phyloP scores from a whole-genome alignment of 2,329 filamentous ascomycete species.

The Claviceps sp. region DNA sequence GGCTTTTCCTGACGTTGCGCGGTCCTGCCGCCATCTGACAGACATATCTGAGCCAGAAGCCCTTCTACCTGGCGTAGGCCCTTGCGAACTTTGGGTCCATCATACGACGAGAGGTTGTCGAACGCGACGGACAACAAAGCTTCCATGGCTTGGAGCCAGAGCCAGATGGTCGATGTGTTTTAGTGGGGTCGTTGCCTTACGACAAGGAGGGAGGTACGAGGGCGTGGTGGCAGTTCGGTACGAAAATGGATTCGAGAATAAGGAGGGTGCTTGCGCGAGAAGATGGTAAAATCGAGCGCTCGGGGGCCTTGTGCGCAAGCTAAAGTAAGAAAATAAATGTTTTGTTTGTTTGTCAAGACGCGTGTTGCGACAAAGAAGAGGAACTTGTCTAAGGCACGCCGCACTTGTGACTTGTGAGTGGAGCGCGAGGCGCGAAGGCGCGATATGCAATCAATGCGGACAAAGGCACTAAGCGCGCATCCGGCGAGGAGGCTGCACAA shows the following conservation, averaged over 20 bases:
- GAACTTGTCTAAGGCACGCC: too few relatives aligned
- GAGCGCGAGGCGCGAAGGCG: too few relatives aligned
- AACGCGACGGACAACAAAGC: constrained; percentile 83
- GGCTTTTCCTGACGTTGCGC: constrained; percentile 3
- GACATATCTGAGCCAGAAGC: constrained; percentile 84
- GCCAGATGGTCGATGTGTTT: not conserved
- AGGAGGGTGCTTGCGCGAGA: not conserved
- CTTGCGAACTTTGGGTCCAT: constrained; percentile 81
- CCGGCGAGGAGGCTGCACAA: too few relatives aligned
- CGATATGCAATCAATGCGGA: too few relatives aligned
- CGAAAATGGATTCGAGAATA: not conserved
- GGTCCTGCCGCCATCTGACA: constrained; percentile 34
- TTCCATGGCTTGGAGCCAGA: constrained; percentile 52
- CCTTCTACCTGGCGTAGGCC: constrained; percentile 89
- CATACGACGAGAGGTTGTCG: constrained; percentile 90
- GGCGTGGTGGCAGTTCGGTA: too few relatives aligned
- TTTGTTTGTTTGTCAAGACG: not conserved
- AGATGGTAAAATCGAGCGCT: not conserved
- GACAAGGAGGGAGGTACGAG: too few relatives aligned
- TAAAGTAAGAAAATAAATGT: too few relatives aligned
- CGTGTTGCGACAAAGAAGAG: not conserved
- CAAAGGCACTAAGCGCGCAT: too few relatives aligned
- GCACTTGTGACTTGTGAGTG: too few relatives aligned
- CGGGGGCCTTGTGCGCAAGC: not conserved
- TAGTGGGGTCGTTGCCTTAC: not conserved